Base-by-base conservation (phyloP, 495 filamentous ascomycete species). In the Jackrogersella minutella region DNA sequence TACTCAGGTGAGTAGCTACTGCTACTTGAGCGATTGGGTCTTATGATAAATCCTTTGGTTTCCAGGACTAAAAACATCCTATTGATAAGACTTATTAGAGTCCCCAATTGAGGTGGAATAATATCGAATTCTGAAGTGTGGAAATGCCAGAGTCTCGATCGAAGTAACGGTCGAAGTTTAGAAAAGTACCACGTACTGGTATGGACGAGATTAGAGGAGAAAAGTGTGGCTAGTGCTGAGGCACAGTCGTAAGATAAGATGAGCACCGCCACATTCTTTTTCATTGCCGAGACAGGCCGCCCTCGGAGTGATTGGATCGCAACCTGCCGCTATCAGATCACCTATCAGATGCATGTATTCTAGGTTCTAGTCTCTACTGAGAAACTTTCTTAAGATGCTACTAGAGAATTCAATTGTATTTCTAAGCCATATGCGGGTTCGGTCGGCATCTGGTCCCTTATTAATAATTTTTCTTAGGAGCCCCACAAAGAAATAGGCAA, bases 381-480 rank as follows among this genome's bases (percentile, higher is more conserved):
- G n/a, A n/a, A n/a, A n/a, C n/a, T 41, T 62, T 55, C 40, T 19
- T 7, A 44, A 57, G 47, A 64, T 69, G 49, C 55, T 63, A 64
- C 43, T 57, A 44, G 59, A 16, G 16, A 19, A 19, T 52, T 24
- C 26, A 57, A 64, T 43, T 64, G 66, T 60, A 69, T 69, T 69
- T 69, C 66, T 69, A 69, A 69, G 56, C 66, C 61, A 53, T 60
- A 52, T 64, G 56, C 61, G 66, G 66, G 41, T 64, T 69, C 60
- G 60, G 66, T 64, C 66, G 66, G 66, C 55, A 69, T 60, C 55
- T 69, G 41, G 7, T n/a, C 14, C 66, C n/a, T n/a, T n/a, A n/a
- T 69, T 69, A 69, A 33, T 56, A 64, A 64, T 69, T 55, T 40
- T 60, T 28, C 28, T 46, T 50, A 58, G 39, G 36, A 14, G 22